These are phyloP conservation scores for Collybia sordida DNA, from an alignment of 768 basidiomycete species.

Conservation along the genomic window DNA sequence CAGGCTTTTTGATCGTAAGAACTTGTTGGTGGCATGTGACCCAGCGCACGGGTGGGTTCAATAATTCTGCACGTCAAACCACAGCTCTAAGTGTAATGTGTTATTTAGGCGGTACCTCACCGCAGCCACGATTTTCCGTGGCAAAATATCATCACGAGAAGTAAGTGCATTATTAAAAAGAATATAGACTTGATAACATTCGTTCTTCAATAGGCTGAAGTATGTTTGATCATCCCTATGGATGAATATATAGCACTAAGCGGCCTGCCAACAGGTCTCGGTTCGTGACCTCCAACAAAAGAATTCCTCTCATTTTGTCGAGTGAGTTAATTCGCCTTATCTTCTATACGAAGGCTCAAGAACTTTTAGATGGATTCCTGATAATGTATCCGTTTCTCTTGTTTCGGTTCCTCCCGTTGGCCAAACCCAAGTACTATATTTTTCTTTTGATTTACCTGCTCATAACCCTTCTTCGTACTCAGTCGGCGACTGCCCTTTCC, in stretches of 20 bases:
- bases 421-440: conserved; percentile 52
- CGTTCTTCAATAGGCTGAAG: conserved; percentile 46
- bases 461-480: conserved; percentile 11
- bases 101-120: conserved; percentile 75
- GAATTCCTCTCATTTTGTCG: conserved; percentile 75
- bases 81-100: conserved; percentile 1
- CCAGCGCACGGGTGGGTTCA: conserved; percentile 66
- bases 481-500: conserved; percentile 70
- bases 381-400: conserved; percentile 83
- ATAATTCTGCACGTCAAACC: not conserved
- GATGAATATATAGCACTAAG: conserved; percentile 8
- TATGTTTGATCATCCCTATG: conserved; percentile 28
- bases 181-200: conserved; percentile 33
- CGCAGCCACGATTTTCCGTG: conserved; percentile 85
- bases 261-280: conserved; percentile 45
- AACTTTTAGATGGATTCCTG: conserved; percentile 76
- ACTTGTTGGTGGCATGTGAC: conserved; percentile 81
- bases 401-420: conserved; percentile 85
- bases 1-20: conserved; percentile 79
- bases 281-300: conserved; percentile 74
- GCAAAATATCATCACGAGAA: conserved; percentile 77
- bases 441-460: not conserved
- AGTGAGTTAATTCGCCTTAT: conserved; percentile 44
- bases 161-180: conserved; percentile 41
- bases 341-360: conserved; percentile 4